Evolutionary conservation across 257 asterid genomes (phyloP).

Genomic region (Penstemon davidsonii): DNA sequence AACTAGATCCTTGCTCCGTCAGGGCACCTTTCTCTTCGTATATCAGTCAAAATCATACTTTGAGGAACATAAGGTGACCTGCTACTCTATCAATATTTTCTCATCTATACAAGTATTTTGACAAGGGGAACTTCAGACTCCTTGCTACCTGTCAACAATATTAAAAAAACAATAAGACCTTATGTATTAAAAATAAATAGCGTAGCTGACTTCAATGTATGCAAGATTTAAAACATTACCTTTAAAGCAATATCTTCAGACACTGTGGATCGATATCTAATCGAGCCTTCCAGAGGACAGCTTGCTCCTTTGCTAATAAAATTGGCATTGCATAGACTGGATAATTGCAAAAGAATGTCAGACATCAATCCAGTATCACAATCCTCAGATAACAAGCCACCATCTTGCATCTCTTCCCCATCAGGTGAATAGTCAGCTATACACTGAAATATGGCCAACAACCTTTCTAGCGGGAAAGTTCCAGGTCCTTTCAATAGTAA

Average conservation of each 20-base stretch:
- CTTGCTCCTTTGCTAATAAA: conserved; percentile 84
- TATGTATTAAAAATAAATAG: conserved; percentile 1
- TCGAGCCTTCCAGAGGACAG: conserved; percentile 92
- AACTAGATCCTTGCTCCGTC: neutral
- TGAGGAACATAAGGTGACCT: conserved; percentile 14
- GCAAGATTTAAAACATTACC: conserved; percentile 46
- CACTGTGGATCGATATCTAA: conserved; percentile 73
- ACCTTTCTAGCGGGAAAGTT: conserved; percentile 87
- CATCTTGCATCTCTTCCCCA: conserved; percentile 52
- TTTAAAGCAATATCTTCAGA: conserved; percentile 81
- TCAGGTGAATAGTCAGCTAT: conserved; percentile 57
- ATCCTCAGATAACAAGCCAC: conserved; percentile 41
- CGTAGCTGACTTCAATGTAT: conserved; percentile 2
- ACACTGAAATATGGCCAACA: conserved; percentile 87
- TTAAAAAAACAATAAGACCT: conserved; percentile 27
- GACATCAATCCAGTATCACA: conserved; percentile 53
- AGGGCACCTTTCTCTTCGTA: neutral
- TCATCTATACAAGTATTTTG: conserved; percentile 78
- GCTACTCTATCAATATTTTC: conserved; percentile 28
- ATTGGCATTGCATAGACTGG: conserved; percentile 90
- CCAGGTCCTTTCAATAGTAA: conserved; percentile 93
- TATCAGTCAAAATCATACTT: conserved; percentile 8
- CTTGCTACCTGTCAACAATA: conserved; percentile 69
- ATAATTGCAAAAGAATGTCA: conserved; percentile 81
- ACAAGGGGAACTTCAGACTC: conserved; percentile 82